These are phyloP conservation scores for Blastobotrys apis DNA, from an alignment of 1,139 yeast genomes.

Conservation along the genomic window DNA sequence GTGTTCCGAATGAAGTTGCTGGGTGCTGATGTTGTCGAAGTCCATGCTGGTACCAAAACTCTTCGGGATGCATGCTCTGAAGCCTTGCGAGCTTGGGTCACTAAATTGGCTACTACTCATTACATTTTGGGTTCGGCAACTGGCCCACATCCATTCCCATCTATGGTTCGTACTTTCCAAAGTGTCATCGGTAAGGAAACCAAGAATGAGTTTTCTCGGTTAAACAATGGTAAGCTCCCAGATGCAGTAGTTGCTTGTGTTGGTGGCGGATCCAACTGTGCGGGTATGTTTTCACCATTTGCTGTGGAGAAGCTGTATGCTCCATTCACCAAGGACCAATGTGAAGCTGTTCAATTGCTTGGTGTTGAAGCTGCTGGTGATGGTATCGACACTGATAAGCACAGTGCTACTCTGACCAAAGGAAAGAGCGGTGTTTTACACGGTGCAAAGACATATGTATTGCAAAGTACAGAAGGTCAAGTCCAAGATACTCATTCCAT, in stretches of 20 bases:
- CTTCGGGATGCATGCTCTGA: slow-evolving; percentile 97
- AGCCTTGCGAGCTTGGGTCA: slow-evolving; percentile 95
- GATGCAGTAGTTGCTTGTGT: slow-evolving; percentile 97
- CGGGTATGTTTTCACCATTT: slow-evolving; percentile 94
- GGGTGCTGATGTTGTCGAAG: slow-evolving; percentile 94
- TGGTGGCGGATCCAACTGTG: slow-evolving; percentile 97
- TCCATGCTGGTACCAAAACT: slow-evolving; percentile 91
- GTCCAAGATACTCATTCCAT: slow-evolving; percentile 96
- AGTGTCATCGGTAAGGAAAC: slow-evolving; percentile 94
- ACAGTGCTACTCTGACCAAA: slow-evolving; percentile 87
- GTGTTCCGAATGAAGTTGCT: slow-evolving; percentile 95
- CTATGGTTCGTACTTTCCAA: slow-evolving; percentile 96
- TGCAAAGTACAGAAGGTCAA: slow-evolving; percentile 91
- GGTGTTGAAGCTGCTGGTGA: slow-evolving; percentile 99
- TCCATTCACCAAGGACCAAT: slow-evolving; percentile 57
- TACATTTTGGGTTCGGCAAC: slow-evolving; percentile 97
- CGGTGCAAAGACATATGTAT: slow-evolving; percentile 90
- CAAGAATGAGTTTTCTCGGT: slow-evolving; percentile 76
- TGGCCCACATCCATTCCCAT: slow-evolving; percentile 99
- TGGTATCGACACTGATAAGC: slow-evolving; percentile 80
- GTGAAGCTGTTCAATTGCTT: slow-evolving; percentile 65
- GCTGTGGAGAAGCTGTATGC: slow-evolving; percentile 53
- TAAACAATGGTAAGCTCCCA: slow-evolving; percentile 79
- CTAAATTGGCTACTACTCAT: slow-evolving; percentile 79
- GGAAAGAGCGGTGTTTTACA: slow-evolving; percentile 98